A percentile compares a stretch with the other conserved stretches of the same genome.
phyloP scores from a whole-genome alignment of 140 eudicot species.

The Oenanthe javanica region DNA sequence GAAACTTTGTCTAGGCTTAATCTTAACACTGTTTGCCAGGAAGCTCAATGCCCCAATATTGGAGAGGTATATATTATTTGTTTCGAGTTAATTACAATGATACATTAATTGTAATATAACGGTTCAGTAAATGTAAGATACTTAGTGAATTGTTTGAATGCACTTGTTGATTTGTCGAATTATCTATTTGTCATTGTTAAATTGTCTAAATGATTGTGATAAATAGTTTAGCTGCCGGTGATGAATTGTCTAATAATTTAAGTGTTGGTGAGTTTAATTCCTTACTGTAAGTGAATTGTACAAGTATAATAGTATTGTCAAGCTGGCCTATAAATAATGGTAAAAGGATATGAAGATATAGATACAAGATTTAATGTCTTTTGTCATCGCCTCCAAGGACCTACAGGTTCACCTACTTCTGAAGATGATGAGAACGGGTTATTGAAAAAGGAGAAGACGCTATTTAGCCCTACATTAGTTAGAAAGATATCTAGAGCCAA shows the following conservation, averaged over 20 bases:
- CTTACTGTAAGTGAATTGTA: not conserved
- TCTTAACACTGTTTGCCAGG: slow-evolving; percentile 82
- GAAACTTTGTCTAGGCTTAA: slow-evolving; percentile 57
- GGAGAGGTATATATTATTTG: slow-evolving; percentile 32
- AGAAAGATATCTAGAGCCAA: not conserved
- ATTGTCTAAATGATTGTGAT: too few species aligned
- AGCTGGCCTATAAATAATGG: not conserved
- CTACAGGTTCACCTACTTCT: not conserved
- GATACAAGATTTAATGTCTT: not conserved
- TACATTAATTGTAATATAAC: not conserved
- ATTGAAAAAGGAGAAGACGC: not conserved
- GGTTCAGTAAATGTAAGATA: not conserved
- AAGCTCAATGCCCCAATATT: slow-evolving; percentile 95
- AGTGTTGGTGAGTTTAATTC: not conserved
- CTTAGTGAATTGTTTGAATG: not conserved
- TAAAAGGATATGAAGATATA: not conserved
- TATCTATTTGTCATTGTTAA: not conserved
- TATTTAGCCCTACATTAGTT: not conserved
- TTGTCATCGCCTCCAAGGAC: not conserved
- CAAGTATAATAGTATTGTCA: not conserved
- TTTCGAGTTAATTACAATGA: not conserved
- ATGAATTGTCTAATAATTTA: not conserved
- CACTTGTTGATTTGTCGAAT: not conserved
- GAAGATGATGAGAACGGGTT: not conserved
- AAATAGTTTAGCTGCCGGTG: too few species aligned